phyloP scores from a whole-genome alignment of 73 alveolate species.

The Paramecium octaurelia region DNA sequence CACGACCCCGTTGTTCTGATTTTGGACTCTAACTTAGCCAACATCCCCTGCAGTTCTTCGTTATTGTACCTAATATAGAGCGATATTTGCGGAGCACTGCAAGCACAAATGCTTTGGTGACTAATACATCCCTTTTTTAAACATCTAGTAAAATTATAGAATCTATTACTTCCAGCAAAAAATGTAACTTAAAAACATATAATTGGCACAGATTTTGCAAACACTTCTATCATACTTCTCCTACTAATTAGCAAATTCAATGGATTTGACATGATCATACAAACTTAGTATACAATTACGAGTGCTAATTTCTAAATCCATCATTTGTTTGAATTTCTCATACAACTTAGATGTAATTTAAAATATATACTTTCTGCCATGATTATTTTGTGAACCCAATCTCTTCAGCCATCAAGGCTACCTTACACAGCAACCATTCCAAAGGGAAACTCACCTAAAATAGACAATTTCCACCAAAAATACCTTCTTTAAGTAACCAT shows the following conservation, averaged over 20 bases:
- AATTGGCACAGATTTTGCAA: slow-evolving; percentile 54
- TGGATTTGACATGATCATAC: slow-evolving; percentile 34
- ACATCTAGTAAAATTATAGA: neutral
- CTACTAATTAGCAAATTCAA: slow-evolving; percentile 35
- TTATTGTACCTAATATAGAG: slow-evolving; percentile 35
- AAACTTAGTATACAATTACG: neutral
- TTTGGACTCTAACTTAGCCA: neutral
- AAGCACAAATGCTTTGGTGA: slow-evolving; percentile 48
- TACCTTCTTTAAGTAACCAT: slow-evolving; percentile 54
- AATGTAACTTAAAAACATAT: slow-evolving; percentile 35
- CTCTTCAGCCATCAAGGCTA: neutral
- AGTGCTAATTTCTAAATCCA: neutral
- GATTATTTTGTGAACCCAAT: neutral
- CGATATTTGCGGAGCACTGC: neutral
- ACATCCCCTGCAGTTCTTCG: neutral
- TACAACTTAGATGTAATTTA: neutral
- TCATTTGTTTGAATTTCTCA: slow-evolving; percentile 37
- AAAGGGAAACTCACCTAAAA: slow-evolving; percentile 26
- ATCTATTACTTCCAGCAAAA: slow-evolving; percentile 40
- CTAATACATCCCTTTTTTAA: slow-evolving; percentile 55
- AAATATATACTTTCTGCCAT: neutral
- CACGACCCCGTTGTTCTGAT: neutral
- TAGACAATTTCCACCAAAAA: neutral
- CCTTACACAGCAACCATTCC: slow-evolving; percentile 36
- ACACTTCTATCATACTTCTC: slow-evolving; percentile 60